These are phyloP conservation scores for Tephrocybe rancida DNA, from an alignment of 768 basidiomycete genomes.

Conservation along the genomic window DNA sequence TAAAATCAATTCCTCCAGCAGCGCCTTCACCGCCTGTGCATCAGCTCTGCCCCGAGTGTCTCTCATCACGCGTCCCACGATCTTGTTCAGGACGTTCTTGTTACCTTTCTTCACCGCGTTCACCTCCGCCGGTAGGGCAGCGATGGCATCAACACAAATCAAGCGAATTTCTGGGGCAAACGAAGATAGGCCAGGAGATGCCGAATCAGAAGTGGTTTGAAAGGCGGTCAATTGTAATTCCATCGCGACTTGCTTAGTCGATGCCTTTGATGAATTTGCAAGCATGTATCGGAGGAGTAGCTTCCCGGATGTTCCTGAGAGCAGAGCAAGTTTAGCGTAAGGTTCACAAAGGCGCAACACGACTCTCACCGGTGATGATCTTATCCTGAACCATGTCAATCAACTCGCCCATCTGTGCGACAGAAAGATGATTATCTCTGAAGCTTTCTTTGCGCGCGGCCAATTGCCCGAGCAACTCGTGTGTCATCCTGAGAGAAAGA, in stretches of 20 bases:
- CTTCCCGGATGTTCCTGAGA: conserved; percentile 76
- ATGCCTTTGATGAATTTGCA: conserved; percentile 37
- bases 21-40: conserved; percentile 56
- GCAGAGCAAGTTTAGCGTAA: conserved; percentile 10
- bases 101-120: conserved; percentile 69
- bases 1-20: conserved; percentile 50
- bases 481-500: conserved; percentile 70
- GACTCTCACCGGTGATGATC: conserved; percentile 64
- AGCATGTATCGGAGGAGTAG: conserved; percentile 75
- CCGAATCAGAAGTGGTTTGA: conserved; percentile 15
- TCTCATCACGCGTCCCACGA: conserved; percentile 88
- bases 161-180: conserved; percentile 41
- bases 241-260: conserved; percentile 44
- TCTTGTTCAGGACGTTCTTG: conserved; percentile 74
- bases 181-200: conserved; percentile 13
- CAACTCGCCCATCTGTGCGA: conserved; percentile 70
- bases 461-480: conserved; percentile 84
- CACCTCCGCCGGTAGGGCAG: conserved; percentile 65
- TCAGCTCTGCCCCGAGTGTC: conserved; percentile 77
- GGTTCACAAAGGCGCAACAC: neutral
- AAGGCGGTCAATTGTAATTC: conserved; percentile 51
- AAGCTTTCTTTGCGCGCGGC: conserved; percentile 55
- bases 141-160: conserved; percentile 68
- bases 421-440: conserved; percentile 60
- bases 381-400: conserved; percentile 72